Evolutionary conservation across 2,329 filamentous ascomycete genomes (phyloP), one percentile per base, ranked within the genome.

Genomic region (Beauveria sp.): DNA sequence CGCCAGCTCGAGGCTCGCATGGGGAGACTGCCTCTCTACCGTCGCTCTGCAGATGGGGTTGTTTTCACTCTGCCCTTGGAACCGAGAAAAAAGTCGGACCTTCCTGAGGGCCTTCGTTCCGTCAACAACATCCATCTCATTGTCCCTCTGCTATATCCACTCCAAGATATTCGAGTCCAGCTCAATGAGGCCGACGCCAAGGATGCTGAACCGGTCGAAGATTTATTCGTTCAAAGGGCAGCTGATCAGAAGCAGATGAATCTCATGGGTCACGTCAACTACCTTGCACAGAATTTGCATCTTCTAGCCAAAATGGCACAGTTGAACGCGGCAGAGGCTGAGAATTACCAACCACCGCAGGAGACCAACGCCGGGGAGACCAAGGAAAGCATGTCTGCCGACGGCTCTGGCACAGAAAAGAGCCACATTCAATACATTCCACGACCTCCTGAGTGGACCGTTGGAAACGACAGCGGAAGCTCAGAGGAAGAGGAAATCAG

Each of bases 1-100:
- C 83, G 86, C 43, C 89, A 92, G 68, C 79, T 94, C 0, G 89
- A 92, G 74, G 82, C 89, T 30, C 84, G 90, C 37, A 85, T 94
- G 79, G 84, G 87, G 18, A 81, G 87, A 65, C 70, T 88, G 55
- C 79, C 84, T 1, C 72, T 84, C 41, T 94, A 89, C 69, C 82
- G 84, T 34, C 89, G 87, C 64, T 87, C 86, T 1, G 76, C 80
- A 34, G 88, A 92, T 71, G 89, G 88, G 1, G 78, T 87, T 62
- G 81, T 84, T 18, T 93, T 88, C 70, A 87, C 83, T 2, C 70
- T 93, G 14, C 88, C 89, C 0, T 74, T 94, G 3, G 85, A 90
- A 64, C 86, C 88, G 1, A 81, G 80, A 61, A 83, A 84, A 61
- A 79, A 80, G 57, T 71, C 73, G 8, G 82, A 85, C 48, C 79